Conservation (phyloP, 768 basidiomycete species). For the Pisolithus orientalis region DNA sequence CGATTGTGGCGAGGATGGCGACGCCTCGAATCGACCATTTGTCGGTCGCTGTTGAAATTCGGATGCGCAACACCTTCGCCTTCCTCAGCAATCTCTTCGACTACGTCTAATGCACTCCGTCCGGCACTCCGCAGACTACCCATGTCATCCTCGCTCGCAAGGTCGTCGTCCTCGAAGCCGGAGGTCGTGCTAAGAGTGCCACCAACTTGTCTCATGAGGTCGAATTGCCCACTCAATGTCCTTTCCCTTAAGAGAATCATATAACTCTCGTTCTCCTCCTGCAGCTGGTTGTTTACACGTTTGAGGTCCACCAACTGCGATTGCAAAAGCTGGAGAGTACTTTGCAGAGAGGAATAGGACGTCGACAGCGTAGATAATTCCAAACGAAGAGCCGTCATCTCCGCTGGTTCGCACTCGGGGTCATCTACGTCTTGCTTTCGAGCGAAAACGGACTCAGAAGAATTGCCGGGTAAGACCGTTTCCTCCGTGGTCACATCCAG, state of each 20-base stretch:
- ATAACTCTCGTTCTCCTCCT: slow-evolving; percentile 97
- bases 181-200: slow-evolving; percentile 36
- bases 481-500: slow-evolving; percentile 37
- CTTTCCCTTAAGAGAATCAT: slow-evolving; percentile 89
- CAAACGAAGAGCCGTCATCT: slow-evolving; percentile 76
- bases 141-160: slow-evolving; percentile 35
- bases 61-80: slow-evolving; percentile 35
- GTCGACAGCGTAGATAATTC: slow-evolving; percentile 85
- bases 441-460: slow-evolving; percentile 15
- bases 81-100: slow-evolving; percentile 41
- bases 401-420: slow-evolving; percentile 72
- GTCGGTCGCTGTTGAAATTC: slow-evolving; percentile 28
- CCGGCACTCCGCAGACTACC: slow-evolving; percentile 52
- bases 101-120: slow-evolving; percentile 55
- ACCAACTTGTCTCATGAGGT: slow-evolving; percentile 64
- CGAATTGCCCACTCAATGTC: slow-evolving; percentile 85
- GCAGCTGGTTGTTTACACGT: slow-evolving; percentile 77
- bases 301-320: slow-evolving; percentile 83
- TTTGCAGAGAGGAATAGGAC: slow-evolving; percentile 78
- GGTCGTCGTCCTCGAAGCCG: slow-evolving; percentile 31
- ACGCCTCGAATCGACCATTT: slow-evolving; percentile 34
- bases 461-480: slow-evolving; percentile 20
- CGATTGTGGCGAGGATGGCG: slow-evolving; percentile 43
- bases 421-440: slow-evolving; percentile 49
- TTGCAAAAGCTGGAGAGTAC: slow-evolving; percentile 78